phyloP scores from a whole-genome alignment of 768 basidiomycete genomes.

The Imleria badia region DNA sequence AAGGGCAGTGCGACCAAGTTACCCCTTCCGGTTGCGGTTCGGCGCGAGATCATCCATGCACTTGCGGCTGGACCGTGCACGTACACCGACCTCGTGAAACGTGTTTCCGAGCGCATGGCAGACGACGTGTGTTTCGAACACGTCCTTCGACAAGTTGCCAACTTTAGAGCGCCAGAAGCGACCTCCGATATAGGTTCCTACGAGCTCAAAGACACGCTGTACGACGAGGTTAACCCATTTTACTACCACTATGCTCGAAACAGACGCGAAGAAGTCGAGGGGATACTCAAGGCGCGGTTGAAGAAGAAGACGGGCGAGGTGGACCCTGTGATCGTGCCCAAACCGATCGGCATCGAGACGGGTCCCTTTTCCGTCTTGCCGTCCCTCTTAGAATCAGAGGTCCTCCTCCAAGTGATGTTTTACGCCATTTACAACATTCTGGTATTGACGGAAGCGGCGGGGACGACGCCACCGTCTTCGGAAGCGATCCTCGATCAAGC shows the following conservation, averaged over 20 bases:
- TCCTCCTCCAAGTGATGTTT: slow-evolving; percentile 79
- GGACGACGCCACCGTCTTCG: slow-evolving; percentile 66
- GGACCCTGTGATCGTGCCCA: slow-evolving; percentile 77
- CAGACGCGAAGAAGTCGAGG: slow-evolving; percentile 88
- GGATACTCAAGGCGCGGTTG: slow-evolving; percentile 61
- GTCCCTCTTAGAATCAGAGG: slow-evolving; percentile 64
- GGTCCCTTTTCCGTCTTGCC: slow-evolving; percentile 72
- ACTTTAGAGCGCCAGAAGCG: slow-evolving; percentile 78
- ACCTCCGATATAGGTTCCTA: slow-evolving; percentile 83
- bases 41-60: slow-evolving; percentile 87
- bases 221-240: slow-evolving; percentile 90
- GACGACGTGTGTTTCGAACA: slow-evolving; percentile 83
- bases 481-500: slow-evolving; percentile 91
- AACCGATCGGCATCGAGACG: slow-evolving; percentile 56
- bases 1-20: slow-evolving; percentile 70
- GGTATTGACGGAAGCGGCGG: slow-evolving; percentile 57
- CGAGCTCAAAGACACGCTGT: slow-evolving; percentile 79
- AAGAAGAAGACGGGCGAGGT: slow-evolving; percentile 61
- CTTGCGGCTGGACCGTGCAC: slow-evolving; percentile 85
- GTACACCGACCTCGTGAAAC: slow-evolving; percentile 89
- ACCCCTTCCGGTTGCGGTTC: slow-evolving; percentile 60
- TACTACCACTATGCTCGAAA: slow-evolving; percentile 96
- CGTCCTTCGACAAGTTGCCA: slow-evolving; percentile 75
- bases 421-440: slow-evolving; percentile 78
- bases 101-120: slow-evolving; percentile 84